These are phyloP conservation scores for Leccinum angustisporum DNA, from an alignment of 1,284 basidiomycete genomes.

Conservation along the genomic window DNA sequence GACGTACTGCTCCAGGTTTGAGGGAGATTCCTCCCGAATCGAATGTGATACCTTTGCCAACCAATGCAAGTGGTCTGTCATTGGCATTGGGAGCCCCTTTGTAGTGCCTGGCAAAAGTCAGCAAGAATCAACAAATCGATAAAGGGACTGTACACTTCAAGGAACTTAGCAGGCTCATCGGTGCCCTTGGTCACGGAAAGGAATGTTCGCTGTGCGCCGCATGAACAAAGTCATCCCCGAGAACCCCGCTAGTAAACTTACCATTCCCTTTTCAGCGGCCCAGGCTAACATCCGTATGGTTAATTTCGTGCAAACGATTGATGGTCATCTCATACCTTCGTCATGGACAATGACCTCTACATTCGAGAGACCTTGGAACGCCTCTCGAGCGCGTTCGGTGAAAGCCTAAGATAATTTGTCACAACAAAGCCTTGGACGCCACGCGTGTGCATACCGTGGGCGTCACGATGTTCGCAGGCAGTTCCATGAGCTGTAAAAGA, in stretches of 20 bases:
- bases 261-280: conserved; percentile 84
- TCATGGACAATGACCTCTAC: conserved; percentile 75
- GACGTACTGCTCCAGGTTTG: conserved; percentile 71
- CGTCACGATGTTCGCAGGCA: conserved; percentile 82
- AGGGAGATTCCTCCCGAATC: conserved; percentile 89
- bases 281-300: conserved; percentile 51
- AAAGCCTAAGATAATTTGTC: conserved; percentile 51
- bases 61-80: conserved; percentile 70
- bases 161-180: conserved; percentile 80
- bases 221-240: conserved; percentile 1
- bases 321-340: conserved; percentile 48
- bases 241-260: conserved; percentile 24
- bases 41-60: conserved; percentile 89
- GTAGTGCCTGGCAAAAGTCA: conserved; percentile 60
- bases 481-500: conserved; percentile 66
- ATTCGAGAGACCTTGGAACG: conserved; percentile 68
- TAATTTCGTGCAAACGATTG: neutral
- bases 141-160: conserved; percentile 68
- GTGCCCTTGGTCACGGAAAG: conserved; percentile 86
- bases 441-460: conserved; percentile 54
- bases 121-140: neutral
- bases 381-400: conserved; percentile 66
- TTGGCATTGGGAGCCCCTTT: conserved; percentile 62
- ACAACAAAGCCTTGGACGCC: neutral
- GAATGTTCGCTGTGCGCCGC: conserved; percentile 63